Percentiles rank a stretch among this genome's conserved stretches.
Conservation (phyloP, 768 basidiomycete species). For the Trametopsis cervina region DNA sequence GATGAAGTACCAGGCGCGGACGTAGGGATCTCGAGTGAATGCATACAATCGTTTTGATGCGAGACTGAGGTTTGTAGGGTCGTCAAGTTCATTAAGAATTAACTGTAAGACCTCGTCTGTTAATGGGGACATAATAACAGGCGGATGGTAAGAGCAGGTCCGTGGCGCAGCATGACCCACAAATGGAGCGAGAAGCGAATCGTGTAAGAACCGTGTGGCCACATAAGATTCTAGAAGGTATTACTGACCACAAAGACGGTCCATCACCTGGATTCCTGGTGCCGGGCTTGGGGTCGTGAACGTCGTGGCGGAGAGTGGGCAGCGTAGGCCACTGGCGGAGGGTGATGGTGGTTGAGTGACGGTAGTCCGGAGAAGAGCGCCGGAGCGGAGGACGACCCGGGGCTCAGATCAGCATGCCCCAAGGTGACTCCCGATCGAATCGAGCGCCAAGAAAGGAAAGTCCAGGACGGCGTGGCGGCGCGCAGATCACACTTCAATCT, state of each 20-base stretch:
- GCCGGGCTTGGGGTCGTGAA: constrained; percentile 3
- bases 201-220: neutral
- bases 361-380: constrained; percentile 3
- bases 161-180: neutral
- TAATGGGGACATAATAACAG: no score
- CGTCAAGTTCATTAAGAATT: constrained; percentile 64
- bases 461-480: neutral
- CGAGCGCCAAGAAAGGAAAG: neutral
- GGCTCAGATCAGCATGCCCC: neutral
- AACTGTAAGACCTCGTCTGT: constrained; percentile 63
- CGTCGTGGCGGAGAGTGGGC: constrained; percentile 5
- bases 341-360: constrained; percentile 12
- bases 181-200: neutral
- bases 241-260: constrained; percentile 60
- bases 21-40: constrained; percentile 68
- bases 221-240: neutral
- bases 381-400: constrained; percentile 3
- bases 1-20: constrained; percentile 74
- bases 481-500: neutral
- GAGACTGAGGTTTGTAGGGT: constrained; percentile 53
- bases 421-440: neutral
- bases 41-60: constrained; percentile 50
- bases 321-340: constrained; percentile 6
- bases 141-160: constrained; percentile 2
- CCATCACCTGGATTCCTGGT: constrained; percentile 30